These are phyloP conservation scores for Thinopyrum elongatum DNA, from an alignment of 176 grass and related monocot genomes.

Conservation along the genomic window DNA sequence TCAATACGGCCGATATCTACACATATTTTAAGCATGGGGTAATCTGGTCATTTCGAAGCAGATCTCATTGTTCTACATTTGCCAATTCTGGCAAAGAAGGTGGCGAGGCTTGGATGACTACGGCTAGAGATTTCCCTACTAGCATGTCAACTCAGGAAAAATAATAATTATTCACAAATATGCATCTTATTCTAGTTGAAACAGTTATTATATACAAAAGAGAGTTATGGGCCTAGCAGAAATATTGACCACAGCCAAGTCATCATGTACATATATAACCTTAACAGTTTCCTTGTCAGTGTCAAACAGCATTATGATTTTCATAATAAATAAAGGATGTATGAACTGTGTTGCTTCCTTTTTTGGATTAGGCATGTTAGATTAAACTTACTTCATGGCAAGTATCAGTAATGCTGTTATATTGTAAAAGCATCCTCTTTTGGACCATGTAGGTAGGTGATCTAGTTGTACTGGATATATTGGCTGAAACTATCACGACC, in stretches of 20 bases:
- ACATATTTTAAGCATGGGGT: neutral
- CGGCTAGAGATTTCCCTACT: neutral
- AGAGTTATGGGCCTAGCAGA: neutral
- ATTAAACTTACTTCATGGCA: constrained; percentile 9
- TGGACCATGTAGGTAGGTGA: constrained; percentile 54
- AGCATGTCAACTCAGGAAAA: neutral
- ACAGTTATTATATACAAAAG: neutral
- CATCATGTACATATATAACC: neutral
- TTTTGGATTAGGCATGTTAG: constrained; percentile 8
- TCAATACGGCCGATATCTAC: neutral
- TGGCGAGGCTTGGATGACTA: neutral
- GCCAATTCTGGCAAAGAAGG: neutral
- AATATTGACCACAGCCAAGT: neutral
- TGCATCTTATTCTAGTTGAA: neutral
- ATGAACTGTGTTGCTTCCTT: neutral
- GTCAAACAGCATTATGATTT: neutral
- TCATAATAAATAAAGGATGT: neutral
- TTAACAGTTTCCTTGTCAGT: neutral
- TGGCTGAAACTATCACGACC: constrained; percentile 64
- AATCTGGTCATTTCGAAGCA: neutral
- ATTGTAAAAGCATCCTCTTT: constrained; percentile 22
- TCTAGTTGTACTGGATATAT: constrained; percentile 91
- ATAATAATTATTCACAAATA: neutral
- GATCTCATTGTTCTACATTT: neutral
- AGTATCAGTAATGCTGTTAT: neutral